Base-by-base conservation (phyloP, 495 filamentous ascomycete species). In the Cryomyces minteri region DNA sequence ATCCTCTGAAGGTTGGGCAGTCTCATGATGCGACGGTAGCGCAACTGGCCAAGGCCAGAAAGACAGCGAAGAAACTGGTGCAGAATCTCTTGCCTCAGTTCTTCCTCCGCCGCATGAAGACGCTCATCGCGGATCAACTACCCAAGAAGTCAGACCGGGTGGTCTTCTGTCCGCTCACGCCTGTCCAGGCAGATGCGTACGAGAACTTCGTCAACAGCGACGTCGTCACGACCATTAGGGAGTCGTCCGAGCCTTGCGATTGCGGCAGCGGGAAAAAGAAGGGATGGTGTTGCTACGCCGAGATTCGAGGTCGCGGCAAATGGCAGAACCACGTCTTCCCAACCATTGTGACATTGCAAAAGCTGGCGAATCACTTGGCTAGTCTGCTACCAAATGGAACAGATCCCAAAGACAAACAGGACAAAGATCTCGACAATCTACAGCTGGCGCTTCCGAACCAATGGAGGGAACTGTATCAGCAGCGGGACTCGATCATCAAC, bases 101-200 rank as follows among this genome's bases (percentile, higher is more conserved):
- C 60, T 98, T 98, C 54, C 71, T 96, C 0, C 80, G 90, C 1
- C 77, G 90, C 1, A 88, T 93, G 79, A 98, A 98, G 64, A 77
- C 76, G 0, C 64, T 96, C 41, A 94, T 98, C 46, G 86, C 86
- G 0, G 68, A 94, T 59, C 88, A 98, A 54, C 71, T 98, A n/a
- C 90, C 90, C 0, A 92, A 90, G 61, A 98, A 98, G 67, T 82
- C 70, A 34, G 90, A 98, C 57, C 79, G 77, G 38, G 88, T 98
- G 0, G 87, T 96, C 1, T 98, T 98, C 59, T 96, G 92, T 54
- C 86, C 84, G 28, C 67, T 96, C 36, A 94, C 87, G 0, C 73
- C 76, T 11, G 78, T 77, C 2, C 92, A 96, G 58, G 70, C 73
- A 29, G 78, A 82, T 29, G 90, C 88, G 4, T 98, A 98, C 54